Conservation (phyloP, 2,329 filamentous ascomycete species). For the Colletotrichum shisoi region DNA sequence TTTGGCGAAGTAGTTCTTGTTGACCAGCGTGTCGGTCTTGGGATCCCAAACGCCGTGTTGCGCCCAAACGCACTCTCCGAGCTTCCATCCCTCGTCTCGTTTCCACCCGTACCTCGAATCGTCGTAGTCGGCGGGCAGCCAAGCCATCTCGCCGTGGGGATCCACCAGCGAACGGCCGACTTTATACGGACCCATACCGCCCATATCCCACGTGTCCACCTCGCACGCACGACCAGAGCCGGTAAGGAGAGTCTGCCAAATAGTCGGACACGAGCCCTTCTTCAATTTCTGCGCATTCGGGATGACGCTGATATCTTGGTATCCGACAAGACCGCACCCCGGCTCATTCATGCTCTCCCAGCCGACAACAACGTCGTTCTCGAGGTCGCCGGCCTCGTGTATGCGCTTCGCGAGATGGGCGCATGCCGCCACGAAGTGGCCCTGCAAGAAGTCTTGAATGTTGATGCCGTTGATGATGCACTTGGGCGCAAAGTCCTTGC, state of each 20-base stretch:
- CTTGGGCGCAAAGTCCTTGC: slow-evolving; percentile 90
- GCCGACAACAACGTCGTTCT: slow-evolving; percentile 86
- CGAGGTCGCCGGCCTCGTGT: slow-evolving; percentile 86
- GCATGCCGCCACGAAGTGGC: slow-evolving; percentile 82
- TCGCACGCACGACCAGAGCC: slow-evolving; percentile 92
- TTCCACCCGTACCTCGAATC: slow-evolving; percentile 91
- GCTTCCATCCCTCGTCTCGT: slow-evolving; percentile 84
- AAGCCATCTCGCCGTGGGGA: slow-evolving; percentile 83
- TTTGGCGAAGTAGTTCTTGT: slow-evolving; percentile 87
- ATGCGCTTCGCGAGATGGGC: slow-evolving; percentile 84
- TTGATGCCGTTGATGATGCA: slow-evolving; percentile 94
- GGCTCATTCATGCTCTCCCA: slow-evolving; percentile 98
- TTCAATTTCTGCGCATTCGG: slow-evolving; percentile 89
- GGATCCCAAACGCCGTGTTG: slow-evolving; percentile 97
- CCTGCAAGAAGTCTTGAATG: slow-evolving; percentile 93
- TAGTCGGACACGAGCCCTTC: slow-evolving; percentile 90
- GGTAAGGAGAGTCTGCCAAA: slow-evolving; percentile 91
- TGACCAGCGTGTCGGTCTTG: slow-evolving; percentile 75
- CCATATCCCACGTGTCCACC: slow-evolving; percentile 92
- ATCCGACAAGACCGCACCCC: slow-evolving; percentile 85
- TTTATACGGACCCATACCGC: slow-evolving; percentile 89
- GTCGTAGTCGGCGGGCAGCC: slow-evolving; percentile 83
- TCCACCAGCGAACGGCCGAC: slow-evolving; percentile 84
- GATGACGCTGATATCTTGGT: slow-evolving; percentile 80
- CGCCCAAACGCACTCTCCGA: slow-evolving; percentile 96